Evolutionary conservation across 495 filamentous ascomycete species (phyloP), one percentile per base, ranked within the genome.

Genomic region (Hyphodiscus hymeniophilus): DNA sequence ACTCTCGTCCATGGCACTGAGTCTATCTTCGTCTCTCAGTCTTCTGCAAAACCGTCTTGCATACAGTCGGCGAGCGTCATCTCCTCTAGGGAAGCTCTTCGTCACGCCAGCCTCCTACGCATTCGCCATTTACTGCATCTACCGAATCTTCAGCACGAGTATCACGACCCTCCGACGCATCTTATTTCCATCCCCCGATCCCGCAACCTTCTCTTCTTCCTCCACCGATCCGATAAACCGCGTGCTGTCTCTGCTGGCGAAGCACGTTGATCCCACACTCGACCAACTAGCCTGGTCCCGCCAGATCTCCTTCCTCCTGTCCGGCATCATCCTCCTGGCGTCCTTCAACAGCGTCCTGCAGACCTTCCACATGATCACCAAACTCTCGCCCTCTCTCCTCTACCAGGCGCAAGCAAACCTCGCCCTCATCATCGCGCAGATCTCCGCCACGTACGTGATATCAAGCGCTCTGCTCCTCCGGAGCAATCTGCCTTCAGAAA

Each of bases 371-470:
- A 71, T 90, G 55, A 80, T 90, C 58, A 74, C 81, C 3, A 81
- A 82, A 48, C 80, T 84, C 66, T 66, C 73, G 10, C 86, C 86
- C 2, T 68, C 71, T 3, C 60, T 87, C n/a, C 63, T 89, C 63
- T 49, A 69, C 69, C 70, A 76, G 44, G 71, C 72, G 22, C 69
- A 84, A 52, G 79, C 81, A 15, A 85, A 85, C 58, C 61, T 89
- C 2, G 80, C 87, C 8, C 66, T 92, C 15, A 63, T 88, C 21
- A 76, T 86, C 36, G 80, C 77, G 1, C 87, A 92, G 64, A 78
- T 92, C 23, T 75, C 75, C 7, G 87, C 81, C 1, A 86, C 83
- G 2, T 92, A 92, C 57, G 85, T 90, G 36, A 84, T 92, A 38
- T 78, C 75, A 39, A 75, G 81, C 7, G 84, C 85, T 20, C 63